phyloP scores from a whole-genome alignment of 176 grass and related monocot genomes.

The Bolboschoenus planiculmis region DNA sequence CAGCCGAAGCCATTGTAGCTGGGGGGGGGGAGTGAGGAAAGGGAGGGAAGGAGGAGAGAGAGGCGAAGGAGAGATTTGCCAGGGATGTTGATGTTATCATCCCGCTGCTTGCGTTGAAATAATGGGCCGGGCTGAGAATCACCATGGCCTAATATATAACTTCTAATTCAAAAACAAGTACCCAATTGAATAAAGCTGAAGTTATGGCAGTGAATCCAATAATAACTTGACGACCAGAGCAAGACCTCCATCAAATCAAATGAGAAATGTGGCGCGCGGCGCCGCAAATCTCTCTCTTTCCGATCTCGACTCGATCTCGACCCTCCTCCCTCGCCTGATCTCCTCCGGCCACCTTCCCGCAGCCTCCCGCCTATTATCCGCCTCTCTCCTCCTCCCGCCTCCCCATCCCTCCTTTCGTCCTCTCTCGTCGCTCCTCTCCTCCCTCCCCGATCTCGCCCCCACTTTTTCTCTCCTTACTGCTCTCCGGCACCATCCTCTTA shows the following conservation, averaged over 20 bases:
- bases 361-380: neutral
- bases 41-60: neutral
- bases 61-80: neutral
- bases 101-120: neutral
- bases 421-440: conserved; percentile 18
- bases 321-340: conserved; percentile 22
- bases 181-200: no score
- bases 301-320: conserved; percentile 9
- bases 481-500: conserved; percentile 29
- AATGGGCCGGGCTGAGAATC: neutral
- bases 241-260: neutral
- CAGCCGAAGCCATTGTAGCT: conserved; percentile 24
- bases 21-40: neutral
- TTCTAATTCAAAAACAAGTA: no score
- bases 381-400: neutral
- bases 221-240: no score
- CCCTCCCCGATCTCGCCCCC: conserved; percentile 26
- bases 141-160: no score
- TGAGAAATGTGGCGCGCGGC: neutral
- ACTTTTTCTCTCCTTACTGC: conserved; percentile 30
- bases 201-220: no score
- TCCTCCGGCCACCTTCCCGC: conserved; percentile 8
- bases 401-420: conserved; percentile 16
- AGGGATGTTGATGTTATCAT: neutral
- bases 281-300: neutral